Conservation (phyloP, 345 rosid genomes). For the Excoecaria agallocha region DNA sequence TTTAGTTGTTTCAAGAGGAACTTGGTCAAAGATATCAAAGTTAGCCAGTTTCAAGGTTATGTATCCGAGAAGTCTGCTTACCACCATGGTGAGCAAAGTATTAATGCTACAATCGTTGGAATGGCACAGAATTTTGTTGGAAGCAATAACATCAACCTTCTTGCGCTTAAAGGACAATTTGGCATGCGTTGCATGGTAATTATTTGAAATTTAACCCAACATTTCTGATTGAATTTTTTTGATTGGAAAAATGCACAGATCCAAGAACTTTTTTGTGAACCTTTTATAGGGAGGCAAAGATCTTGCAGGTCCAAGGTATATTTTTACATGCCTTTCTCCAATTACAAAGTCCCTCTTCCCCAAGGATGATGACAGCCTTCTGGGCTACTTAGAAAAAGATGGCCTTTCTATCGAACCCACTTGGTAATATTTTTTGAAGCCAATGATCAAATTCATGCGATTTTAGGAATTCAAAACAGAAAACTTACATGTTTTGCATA, state of each 20-base stretch:
- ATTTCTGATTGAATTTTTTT: not conserved
- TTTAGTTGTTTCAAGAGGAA: too few relatives aligned
- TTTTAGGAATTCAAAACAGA: not conserved
- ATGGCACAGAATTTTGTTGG: too few relatives aligned
- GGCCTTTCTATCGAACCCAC: conserved; percentile 75
- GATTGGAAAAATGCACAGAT: not conserved
- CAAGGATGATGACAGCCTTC: conserved; percentile 82
- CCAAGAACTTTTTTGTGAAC: not conserved
- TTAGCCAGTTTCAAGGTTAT: too few relatives aligned
- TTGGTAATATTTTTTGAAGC: conserved; percentile 58
- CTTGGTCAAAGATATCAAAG: too few relatives aligned
- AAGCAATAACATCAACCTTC: too few relatives aligned
- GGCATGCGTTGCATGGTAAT: too few relatives aligned
- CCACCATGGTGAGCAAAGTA: too few relatives aligned
- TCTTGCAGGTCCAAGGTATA: conserved; percentile 87
- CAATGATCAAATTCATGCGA: too few relatives aligned
- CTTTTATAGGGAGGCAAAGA: conserved; percentile 85
- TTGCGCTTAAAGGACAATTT: too few relatives aligned
- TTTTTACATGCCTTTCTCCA: conserved; percentile 69
- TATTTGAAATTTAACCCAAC: not conserved
- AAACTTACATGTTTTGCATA: conserved; percentile 12
- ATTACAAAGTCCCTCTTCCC: conserved; percentile 70
- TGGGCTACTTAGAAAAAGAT: too few relatives aligned
- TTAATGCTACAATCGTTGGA: too few relatives aligned
- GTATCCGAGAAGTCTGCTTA: too few relatives aligned